Percentiles rank a stretch among this genome's conserved stretches.
These are phyloP conservation scores for Fonsecaea pedrosoi DNA, from an alignment of 2,329 filamentous ascomycete species.

Conservation along the genomic window DNA sequence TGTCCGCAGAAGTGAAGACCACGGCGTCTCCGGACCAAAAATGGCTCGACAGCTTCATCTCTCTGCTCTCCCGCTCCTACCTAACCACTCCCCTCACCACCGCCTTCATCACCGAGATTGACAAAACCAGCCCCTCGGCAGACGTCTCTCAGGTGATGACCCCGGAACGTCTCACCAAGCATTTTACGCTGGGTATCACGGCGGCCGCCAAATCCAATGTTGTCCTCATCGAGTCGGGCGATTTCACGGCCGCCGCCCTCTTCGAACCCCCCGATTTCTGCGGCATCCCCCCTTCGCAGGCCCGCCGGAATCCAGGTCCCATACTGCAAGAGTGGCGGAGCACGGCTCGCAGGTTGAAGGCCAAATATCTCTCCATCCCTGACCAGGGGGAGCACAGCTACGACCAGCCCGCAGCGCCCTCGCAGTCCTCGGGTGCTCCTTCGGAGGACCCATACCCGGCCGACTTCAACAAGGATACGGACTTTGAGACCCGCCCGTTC, in stretches of 20 bases:
- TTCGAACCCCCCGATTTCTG: conserved; percentile 41
- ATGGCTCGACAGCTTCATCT: conserved; percentile 39
- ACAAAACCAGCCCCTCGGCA: conserved; percentile 25
- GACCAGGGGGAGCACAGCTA: conserved; percentile 38
- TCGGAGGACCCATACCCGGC: conserved; percentile 40
- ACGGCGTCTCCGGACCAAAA: conserved; percentile 30
- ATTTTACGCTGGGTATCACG: conserved; percentile 40
- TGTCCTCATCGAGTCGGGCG: conserved; percentile 30
- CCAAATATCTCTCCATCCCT: conserved; percentile 39
- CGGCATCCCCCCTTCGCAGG: conserved; percentile 38
- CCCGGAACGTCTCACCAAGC: conserved; percentile 35
- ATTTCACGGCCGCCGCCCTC: conserved; percentile 37
- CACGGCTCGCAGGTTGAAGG: conserved; percentile 34
- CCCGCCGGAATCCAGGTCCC: conserved; percentile 38
- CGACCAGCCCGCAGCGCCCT: conserved; percentile 39
- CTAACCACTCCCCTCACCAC: conserved; percentile 38
- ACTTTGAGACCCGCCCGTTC: conserved; percentile 38
- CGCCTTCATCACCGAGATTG: conserved; percentile 41
- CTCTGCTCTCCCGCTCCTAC: conserved; percentile 36
- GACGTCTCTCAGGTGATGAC: conserved; percentile 33
- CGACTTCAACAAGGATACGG: conserved; percentile 41
- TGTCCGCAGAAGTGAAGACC: conserved; percentile 23
- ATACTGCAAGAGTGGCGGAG: conserved; percentile 38
- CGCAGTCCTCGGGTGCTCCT: conserved; percentile 38
- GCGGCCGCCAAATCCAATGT: conserved; percentile 38